phyloP scores from a whole-genome alignment of 345 rosid species.

The Citrus inodora region DNA sequence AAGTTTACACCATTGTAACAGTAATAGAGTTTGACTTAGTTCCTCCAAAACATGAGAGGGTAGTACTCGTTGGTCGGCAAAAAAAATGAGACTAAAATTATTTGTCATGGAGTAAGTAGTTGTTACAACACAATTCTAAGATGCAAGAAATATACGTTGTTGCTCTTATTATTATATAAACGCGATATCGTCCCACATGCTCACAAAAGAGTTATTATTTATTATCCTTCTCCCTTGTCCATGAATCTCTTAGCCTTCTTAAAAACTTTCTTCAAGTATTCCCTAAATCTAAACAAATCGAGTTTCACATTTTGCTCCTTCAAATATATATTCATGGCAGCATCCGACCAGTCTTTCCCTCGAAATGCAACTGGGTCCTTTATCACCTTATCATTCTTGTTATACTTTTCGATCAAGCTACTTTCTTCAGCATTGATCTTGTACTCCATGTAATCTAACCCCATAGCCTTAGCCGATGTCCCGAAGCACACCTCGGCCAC shows the following conservation, averaged over 20 bases:
- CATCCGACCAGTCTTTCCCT: constrained; percentile 36
- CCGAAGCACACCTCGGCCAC: constrained; percentile 38
- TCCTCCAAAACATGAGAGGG: no score
- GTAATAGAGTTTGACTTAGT: no score
- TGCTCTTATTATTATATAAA: background rate
- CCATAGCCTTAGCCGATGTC: constrained; percentile 37
- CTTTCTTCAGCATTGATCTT: constrained; percentile 38
- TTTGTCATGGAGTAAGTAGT: no score
- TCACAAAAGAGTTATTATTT: background rate
- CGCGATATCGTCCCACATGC: background rate
- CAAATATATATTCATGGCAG: constrained; percentile 49
- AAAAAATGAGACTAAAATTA: no score
- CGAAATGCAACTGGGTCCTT: constrained; percentile 36
- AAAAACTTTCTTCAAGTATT: constrained; percentile 34
- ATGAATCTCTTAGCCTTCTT: constrained; percentile 38
- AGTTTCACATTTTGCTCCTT: constrained; percentile 55
- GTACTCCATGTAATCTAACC: constrained; percentile 46
- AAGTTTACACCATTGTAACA: no score
- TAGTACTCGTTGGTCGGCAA: no score
- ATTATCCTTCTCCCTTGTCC: constrained; percentile 15
- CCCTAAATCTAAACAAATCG: constrained; percentile 41
- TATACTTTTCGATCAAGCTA: constrained; percentile 47
- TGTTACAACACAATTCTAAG: no score
- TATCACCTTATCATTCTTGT: constrained; percentile 31
- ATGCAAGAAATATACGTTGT: no score